Conservation (phyloP, 805 yeast species). For the Vanderwaltozyma verrucispora region DNA sequence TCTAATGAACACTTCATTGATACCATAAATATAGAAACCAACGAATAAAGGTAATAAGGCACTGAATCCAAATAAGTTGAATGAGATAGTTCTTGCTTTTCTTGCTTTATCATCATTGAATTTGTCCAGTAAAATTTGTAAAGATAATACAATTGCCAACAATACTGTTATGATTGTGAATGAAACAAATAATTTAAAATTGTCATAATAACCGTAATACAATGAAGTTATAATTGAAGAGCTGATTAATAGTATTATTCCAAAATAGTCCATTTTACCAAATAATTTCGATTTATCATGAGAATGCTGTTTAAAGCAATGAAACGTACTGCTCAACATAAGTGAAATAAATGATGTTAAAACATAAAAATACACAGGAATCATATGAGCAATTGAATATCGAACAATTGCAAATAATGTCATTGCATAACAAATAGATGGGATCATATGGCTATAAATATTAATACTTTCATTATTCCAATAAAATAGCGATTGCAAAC, state of each 20-base stretch:
- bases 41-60: constrained; percentile 59
- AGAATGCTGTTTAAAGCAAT: constrained; percentile 58
- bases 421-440: not conserved
- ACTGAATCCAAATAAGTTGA: constrained; percentile 68
- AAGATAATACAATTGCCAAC: constrained; percentile 52
- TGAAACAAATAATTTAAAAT: constrained; percentile 23
- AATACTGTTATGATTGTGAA: constrained; percentile 39
- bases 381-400: not conserved
- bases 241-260: constrained; percentile 56
- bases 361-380: constrained; percentile 32
- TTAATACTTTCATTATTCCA: constrained; percentile 66
- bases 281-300: constrained; percentile 42
- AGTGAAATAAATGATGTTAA: constrained; percentile 49
- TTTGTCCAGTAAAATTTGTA: constrained; percentile 49
- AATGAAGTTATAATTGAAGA: constrained; percentile 46
- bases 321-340: constrained; percentile 54
- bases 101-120: constrained; percentile 65
- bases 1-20: constrained; percentile 34
- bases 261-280: constrained; percentile 64
- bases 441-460: constrained; percentile 45
- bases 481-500: constrained; percentile 40
- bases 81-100: constrained; percentile 56
- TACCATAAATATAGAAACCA: constrained; percentile 43
- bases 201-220: constrained; percentile 40
- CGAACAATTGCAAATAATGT: not conserved